Evolutionary conservation across 441 rosid species (phyloP), one percentile per base, ranked within the genome.

Genomic region (Omphalea diandra): DNA sequence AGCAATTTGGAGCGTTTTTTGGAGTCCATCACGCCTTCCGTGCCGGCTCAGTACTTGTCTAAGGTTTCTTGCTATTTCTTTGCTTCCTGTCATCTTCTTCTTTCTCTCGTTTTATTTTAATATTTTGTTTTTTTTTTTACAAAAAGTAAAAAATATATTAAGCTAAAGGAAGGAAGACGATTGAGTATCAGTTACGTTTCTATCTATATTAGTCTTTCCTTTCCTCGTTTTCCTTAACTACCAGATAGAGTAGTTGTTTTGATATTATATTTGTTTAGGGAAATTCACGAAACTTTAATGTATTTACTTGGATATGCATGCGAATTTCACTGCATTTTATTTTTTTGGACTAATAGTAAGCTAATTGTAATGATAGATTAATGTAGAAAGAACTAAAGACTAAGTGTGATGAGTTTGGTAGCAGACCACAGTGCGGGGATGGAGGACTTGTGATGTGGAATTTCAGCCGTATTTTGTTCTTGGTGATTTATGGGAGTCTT

Each of bases 401-500:
- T 63, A 17, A 43, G 22, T 26, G 1, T 43, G 26, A 27, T 63
- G 5, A 38, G 67, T 63, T 52, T 62, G 53, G 26, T 59, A n/a
- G 77, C 77, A 91, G 97, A 87, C 79, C 15, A 75, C 74, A 11
- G 38, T 80, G 72, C 71, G 83, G 57, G 79, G 82, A 18, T 69
- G 77, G 77, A 80, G 73, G 77, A 84, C 85, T 3, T 74, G 80
- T 71, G 84, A 79, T 67, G 71, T 32, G 57, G 83, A 87, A 29
- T 69, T 43, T 63, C 82, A 78, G 71, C 88, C 90, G 5, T 87
- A 84, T 67, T 91, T 91, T 75, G 80, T 80, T 54, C 84, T 91
- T 29, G 91, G 86, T 3, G 93, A 91, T 84, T 69, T 91, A 22
- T 91, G 97, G 95, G 93, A 91, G 76, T 84, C 95, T 3, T 89